Conservation (phyloP, 2,329 filamentous ascomycete species). For the Trichoderma atroviride region DNA sequence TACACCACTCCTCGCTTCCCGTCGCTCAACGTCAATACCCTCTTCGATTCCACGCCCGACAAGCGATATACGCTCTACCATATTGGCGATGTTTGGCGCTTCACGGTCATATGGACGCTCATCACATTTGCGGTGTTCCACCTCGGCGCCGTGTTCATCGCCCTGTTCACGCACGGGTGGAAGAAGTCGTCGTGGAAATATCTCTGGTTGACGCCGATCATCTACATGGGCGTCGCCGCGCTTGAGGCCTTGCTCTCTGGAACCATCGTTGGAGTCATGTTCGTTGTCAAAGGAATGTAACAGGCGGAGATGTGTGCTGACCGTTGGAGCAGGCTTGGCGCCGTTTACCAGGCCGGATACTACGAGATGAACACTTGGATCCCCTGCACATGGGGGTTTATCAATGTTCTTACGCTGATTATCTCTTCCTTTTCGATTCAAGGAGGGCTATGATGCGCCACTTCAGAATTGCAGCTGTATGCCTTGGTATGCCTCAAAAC, state of each 20-base stretch:
- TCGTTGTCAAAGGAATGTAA: constrained; percentile 40
- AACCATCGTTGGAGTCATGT: constrained; percentile 80
- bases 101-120: constrained; percentile 84
- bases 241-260: constrained; percentile 79
- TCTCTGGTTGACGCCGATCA: constrained; percentile 71
- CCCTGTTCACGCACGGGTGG: constrained; percentile 69
- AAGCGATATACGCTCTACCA: constrained; percentile 67
- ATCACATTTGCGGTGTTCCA: constrained; percentile 78
- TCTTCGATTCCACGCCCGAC: constrained; percentile 48
- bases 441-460: constrained; percentile 67
- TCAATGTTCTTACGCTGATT: constrained; percentile 80
- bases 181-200: constrained; percentile 60
- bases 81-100: constrained; percentile 79
- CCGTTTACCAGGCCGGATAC: constrained; percentile 78
- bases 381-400: constrained; percentile 82
- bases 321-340: constrained; percentile 63
- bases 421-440: constrained; percentile 92
- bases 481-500: neutral
- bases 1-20: constrained; percentile 77
- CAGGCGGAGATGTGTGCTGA: neutral
- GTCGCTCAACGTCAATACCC: constrained; percentile 73
- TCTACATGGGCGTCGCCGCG: constrained; percentile 72
- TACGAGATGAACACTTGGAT: constrained; percentile 96
- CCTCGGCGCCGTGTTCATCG: constrained; percentile 69
- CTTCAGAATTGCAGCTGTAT: too few relatives aligned